Percentiles rank a stretch among this genome's conserved stretches.
phyloP scores from a whole-genome alignment of 371 early-diverging fungal genomes.

The Mortierella sp. region DNA sequence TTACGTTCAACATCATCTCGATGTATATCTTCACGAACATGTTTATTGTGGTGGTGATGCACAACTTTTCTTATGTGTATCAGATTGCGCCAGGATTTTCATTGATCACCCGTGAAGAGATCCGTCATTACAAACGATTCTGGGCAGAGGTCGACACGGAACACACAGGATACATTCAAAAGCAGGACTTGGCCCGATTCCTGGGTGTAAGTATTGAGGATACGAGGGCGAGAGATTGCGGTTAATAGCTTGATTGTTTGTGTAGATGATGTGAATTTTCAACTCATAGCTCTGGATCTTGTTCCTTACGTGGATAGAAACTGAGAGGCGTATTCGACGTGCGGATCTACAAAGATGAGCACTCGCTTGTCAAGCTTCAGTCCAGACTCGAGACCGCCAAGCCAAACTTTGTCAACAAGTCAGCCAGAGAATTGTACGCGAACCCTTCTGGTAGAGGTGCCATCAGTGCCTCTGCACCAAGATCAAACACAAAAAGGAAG shows the following conservation, averaged over 20 bases:
- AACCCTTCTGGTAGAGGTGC: no score
- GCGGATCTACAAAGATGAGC: constrained; percentile 44
- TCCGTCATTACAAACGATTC: constrained; percentile 68
- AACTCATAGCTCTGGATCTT: not conserved
- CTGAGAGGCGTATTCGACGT: constrained; percentile 44
- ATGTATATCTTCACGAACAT: constrained; percentile 82
- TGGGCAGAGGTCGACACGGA: constrained; percentile 70
- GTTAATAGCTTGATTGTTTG: no score
- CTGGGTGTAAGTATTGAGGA: constrained; percentile 52
- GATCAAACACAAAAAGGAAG: no score
- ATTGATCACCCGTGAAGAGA: constrained; percentile 72
- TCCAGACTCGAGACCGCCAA: constrained; percentile 38
- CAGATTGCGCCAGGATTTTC: constrained; percentile 71
- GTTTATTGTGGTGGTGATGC: constrained; percentile 77
- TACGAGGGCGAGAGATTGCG: no score
- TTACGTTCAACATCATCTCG: constrained; percentile 77
- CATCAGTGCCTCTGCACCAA: no score
- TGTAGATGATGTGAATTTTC: not conserved
- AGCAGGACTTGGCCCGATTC: constrained; percentile 61
- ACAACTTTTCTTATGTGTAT: constrained; percentile 78
- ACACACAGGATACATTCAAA: constrained; percentile 63
- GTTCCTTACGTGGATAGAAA: constrained; percentile 14
- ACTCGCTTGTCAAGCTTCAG: constrained; percentile 37
- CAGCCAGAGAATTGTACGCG: no score
- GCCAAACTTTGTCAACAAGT: constrained; percentile 19